Conservation (phyloP, 345 rosid species). For the Eucalyptus curtisii region DNA sequence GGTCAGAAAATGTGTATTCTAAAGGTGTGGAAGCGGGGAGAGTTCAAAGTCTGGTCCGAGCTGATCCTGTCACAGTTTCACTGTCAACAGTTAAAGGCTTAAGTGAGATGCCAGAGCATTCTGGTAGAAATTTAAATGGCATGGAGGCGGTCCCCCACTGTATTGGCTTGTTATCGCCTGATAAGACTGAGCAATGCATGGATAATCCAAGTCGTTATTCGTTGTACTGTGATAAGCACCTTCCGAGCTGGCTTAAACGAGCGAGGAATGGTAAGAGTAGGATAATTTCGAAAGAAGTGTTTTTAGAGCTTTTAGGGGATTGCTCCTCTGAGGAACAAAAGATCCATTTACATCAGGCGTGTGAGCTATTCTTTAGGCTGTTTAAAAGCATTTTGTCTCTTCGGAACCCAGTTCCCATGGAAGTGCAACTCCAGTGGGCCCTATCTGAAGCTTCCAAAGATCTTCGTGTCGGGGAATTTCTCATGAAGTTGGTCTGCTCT, state of each 20-base stretch:
- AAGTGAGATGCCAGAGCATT: slow-evolving; percentile 28
- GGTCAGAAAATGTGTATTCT: slow-evolving; percentile 23
- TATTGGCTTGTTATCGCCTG: slow-evolving; percentile 44
- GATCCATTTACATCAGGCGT: slow-evolving; percentile 74
- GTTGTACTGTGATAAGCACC: slow-evolving; percentile 82
- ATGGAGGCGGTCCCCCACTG: slow-evolving; percentile 19
- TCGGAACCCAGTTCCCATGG: slow-evolving; percentile 90
- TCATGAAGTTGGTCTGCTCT: slow-evolving; percentile 55
- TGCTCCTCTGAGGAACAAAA: slow-evolving; percentile 60
- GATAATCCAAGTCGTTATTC: slow-evolving; percentile 65
- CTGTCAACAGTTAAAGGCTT: slow-evolving; percentile 2
- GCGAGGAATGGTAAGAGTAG: slow-evolving; percentile 98
- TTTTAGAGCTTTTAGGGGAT: slow-evolving; percentile 52
- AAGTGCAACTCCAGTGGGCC: slow-evolving; percentile 93
- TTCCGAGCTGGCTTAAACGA: slow-evolving; percentile 99
- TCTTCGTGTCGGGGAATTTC: slow-evolving; percentile 44
- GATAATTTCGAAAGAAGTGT: slow-evolving; percentile 89
- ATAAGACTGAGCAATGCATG: slow-evolving; percentile 34
- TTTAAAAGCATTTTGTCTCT: slow-evolving; percentile 82
- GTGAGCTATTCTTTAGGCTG: slow-evolving; percentile 92
- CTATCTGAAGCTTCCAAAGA: slow-evolving; percentile 80
- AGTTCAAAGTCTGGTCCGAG: slow-evolving; percentile 26
- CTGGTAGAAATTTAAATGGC: slow-evolving; percentile 24
- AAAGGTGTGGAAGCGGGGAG: slow-evolving; percentile 40
- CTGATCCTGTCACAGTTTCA: slow-evolving; percentile 25